Evolutionary conservation across 768 basidiomycete genomes (phyloP).

Genomic region (Amanita rubescens): DNA sequence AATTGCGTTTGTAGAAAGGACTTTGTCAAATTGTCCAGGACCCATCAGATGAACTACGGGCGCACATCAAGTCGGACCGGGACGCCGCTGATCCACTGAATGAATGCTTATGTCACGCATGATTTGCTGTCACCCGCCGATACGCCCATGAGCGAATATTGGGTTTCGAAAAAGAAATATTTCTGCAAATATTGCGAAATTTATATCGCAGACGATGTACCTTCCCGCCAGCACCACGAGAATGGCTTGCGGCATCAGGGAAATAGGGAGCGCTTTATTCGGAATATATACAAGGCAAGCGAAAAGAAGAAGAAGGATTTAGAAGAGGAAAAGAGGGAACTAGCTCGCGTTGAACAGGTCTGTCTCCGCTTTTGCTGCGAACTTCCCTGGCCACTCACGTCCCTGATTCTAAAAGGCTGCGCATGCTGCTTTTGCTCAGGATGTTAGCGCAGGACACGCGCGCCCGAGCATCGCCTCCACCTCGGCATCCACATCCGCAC

Average conservation of each 20-base stretch:
- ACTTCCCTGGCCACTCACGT: background rate
- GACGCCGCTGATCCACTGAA: too few species aligned
- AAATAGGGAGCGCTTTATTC: constrained; percentile 86
- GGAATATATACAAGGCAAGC: constrained; percentile 88
- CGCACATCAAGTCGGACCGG: too few species aligned
- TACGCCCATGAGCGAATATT: constrained; percentile 73
- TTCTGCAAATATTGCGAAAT: constrained; percentile 97
- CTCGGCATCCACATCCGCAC: constrained; percentile 19
- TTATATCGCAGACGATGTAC: constrained; percentile 93
- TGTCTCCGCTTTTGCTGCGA: constrained; percentile 12
- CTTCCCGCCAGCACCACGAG: constrained; percentile 89
- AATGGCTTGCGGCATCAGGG: constrained; percentile 92
- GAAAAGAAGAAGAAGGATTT: constrained; percentile 80
- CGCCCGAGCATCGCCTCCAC: constrained; percentile 22
- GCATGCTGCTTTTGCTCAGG: constrained; percentile 69
- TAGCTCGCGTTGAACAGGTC: constrained; percentile 80
- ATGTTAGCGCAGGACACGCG: constrained; percentile 63
- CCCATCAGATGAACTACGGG: too few species aligned
- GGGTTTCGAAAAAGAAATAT: constrained; percentile 90
- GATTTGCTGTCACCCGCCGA: background rate
- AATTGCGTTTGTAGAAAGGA: too few species aligned
- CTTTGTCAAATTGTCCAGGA: too few species aligned
- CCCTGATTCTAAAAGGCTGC: constrained; percentile 48
- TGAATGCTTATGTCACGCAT: too few species aligned
- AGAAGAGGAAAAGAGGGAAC: constrained; percentile 83